Evolutionary conservation across 768 basidiomycete genomes (phyloP), one percentile per base, ranked within the genome.

Genomic region (Auricularia sp.): DNA sequence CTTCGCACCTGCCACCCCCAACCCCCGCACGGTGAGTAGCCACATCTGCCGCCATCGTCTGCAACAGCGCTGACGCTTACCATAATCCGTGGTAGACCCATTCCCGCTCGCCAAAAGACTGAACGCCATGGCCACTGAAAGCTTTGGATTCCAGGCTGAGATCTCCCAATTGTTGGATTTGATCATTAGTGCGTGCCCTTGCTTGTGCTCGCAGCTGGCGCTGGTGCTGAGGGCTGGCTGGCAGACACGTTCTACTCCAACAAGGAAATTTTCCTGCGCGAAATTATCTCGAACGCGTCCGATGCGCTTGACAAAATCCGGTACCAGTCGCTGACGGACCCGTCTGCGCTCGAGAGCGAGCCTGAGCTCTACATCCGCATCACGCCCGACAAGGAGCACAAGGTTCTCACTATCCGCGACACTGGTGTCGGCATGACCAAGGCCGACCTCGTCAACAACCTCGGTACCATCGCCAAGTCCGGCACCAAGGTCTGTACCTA

Each of bases 241-340:
- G n/a, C 69, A 92, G 91, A 98, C 84, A 98, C 96, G 68, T 98
- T 98, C 87, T 99, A 98, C 87, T 97, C 94, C 67, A 98, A 99
- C 88, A 99, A 99, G 84, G 96, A 98, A 81, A 98, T 99, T 77
- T 98, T 98, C 87, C 88, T 99, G 71, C 91, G 97, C 76, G 97
- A 98, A 79, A 68, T 98, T 70, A 98, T 96, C 79, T 98, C 96
- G 68, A 98, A 98, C 81, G 80, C 82, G 69, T 98, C 97, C 66
- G 97, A 98, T 86, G 97, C 97, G 61, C 86, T 98, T 77, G 97
- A 99, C 82, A 98, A 98, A 84, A 91, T 98, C 73, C 93, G 97
- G 59, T 99, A 98, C 77, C 84, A 90, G 39, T 96, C 97, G 63
- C 82, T 98, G 69, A 99, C 96, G 69, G 92, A 98, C 71, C 88